Conservation (phyloP, 176 grass and related monocot genomes). For the Zoysia pacifica region DNA sequence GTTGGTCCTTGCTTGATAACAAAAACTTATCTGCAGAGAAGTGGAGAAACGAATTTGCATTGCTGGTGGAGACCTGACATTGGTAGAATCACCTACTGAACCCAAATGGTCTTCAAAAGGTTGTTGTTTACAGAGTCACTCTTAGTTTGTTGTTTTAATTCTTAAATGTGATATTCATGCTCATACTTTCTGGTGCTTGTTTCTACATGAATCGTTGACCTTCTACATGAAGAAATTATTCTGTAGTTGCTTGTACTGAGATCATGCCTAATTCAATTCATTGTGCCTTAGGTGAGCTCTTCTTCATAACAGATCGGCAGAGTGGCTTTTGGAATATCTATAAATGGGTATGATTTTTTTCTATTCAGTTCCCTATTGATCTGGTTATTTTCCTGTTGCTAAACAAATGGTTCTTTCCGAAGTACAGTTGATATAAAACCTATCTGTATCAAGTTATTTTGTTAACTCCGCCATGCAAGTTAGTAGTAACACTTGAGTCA, state of each 20-base stretch:
- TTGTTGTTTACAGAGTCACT: conserved; percentile 23
- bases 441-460: conserved; percentile 17
- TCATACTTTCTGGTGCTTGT: neutral
- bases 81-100: conserved; percentile 92
- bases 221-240: conserved; percentile 11
- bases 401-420: neutral
- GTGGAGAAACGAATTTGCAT: conserved; percentile 60
- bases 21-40: conserved; percentile 49
- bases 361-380: conserved; percentile 17
- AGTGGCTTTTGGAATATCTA: conserved; percentile 94
- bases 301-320: conserved; percentile 81
- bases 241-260: neutral
- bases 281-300: conserved; percentile 69
- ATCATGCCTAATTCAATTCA: neutral
- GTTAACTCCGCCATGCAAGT: neutral
- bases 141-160: neutral
- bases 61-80: conserved; percentile 68
- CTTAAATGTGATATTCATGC: neutral
- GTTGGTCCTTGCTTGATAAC: conserved; percentile 13
- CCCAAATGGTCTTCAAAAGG: conserved; percentile 95
- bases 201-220: conserved; percentile 7
- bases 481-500: neutral
- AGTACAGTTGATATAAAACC: neutral
- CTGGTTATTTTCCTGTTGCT: neutral
- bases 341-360: conserved; percentile 78